These are phyloP conservation scores for Cardamine chenopodiifolia DNA, from an alignment of 345 rosid genomes.

Conservation along the genomic window DNA sequence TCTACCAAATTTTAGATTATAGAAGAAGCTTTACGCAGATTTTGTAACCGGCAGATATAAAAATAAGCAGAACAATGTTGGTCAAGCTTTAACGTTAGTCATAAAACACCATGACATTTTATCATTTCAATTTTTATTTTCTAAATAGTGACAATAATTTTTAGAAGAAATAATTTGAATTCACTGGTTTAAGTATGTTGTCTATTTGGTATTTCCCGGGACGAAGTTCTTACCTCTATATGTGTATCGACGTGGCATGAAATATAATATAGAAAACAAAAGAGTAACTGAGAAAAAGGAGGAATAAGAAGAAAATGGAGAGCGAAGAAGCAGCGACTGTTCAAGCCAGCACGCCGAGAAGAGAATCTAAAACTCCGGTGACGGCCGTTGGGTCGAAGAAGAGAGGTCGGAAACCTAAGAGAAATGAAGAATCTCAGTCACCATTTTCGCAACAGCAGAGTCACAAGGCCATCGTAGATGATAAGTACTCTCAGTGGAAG, in stretches of 20 bases:
- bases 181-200: neutral
- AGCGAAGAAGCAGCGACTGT: slow-evolving; percentile 29
- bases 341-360: slow-evolving; percentile 16
- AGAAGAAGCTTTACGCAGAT: neutral
- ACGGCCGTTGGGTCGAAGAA: slow-evolving; percentile 52
- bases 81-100: no score
- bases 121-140: no score
- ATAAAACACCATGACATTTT: no score
- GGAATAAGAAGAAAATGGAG: slow-evolving; percentile 14
- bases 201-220: neutral
- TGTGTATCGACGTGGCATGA: slow-evolving; percentile 8
- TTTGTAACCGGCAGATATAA: neutral
- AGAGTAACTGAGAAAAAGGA: neutral
- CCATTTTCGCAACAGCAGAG: slow-evolving; percentile 34
- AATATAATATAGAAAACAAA: slow-evolving; percentile 3
- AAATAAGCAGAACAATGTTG: no score
- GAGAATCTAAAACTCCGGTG: slow-evolving; percentile 7
- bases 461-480: slow-evolving; percentile 62
- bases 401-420: slow-evolving; percentile 70
- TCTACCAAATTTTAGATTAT: neutral
- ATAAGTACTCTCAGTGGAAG: slow-evolving; percentile 85
- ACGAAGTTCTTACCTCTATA: neutral
- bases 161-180: neutral
- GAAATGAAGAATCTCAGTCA: slow-evolving; percentile 54
- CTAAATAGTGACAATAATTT: no score